phyloP scores from a whole-genome alignment of 2,329 filamentous ascomycete genomes.

The Cladosporium sp. region DNA sequence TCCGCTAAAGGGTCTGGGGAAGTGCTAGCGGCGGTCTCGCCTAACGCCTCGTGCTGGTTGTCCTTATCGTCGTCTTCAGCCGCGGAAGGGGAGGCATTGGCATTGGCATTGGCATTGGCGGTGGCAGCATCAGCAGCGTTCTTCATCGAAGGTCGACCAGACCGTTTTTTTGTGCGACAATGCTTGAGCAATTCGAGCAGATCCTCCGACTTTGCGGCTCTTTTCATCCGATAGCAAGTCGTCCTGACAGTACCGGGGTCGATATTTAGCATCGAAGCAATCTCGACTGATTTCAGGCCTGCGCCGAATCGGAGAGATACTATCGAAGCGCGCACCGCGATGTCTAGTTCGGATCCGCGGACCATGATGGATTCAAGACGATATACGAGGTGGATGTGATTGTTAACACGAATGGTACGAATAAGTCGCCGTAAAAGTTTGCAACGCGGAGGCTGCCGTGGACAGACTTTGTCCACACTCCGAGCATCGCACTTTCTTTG shows the following conservation, averaged over 20 bases:
- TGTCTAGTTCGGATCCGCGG: constrained; percentile 2
- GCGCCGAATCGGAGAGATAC: constrained; percentile 1
- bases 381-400: background rate
- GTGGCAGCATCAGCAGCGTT: background rate
- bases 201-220: background rate
- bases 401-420: background rate
- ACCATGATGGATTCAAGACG: background rate
- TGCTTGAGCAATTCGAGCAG: constrained; percentile 1
- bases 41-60: background rate
- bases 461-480: background rate
- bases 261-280: background rate
- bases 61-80: background rate
- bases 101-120: background rate
- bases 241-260: background rate
- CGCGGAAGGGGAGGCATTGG: background rate
- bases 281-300: background rate
- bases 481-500: background rate
- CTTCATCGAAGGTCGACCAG: constrained; percentile 5
- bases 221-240: constrained; percentile 4
- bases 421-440: background rate
- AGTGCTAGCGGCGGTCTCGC: constrained; percentile 1
- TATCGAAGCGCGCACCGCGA: constrained; percentile 4
- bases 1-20: constrained; percentile 10
- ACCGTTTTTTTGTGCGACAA: background rate
- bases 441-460: background rate